Evolutionary conservation across 257 asterid species (phyloP).

Genomic region (Ehretia macrophylla): DNA sequence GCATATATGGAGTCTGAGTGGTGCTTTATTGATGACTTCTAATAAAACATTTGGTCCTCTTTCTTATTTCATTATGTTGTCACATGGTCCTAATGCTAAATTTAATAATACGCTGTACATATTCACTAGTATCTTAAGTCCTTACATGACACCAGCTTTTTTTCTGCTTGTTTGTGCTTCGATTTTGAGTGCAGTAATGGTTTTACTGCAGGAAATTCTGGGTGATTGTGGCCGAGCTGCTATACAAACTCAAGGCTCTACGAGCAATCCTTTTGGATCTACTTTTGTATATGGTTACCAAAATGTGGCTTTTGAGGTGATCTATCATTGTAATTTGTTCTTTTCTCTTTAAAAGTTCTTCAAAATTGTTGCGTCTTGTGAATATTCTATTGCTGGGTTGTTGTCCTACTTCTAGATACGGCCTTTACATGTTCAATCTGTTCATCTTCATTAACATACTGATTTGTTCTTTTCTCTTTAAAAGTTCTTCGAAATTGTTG

Average conservation of each 20-base stretch:
- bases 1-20: neutral
- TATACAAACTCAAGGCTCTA: constrained; percentile 78
- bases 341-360: neutral
- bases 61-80: neutral
- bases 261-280: constrained; percentile 77
- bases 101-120: neutral
- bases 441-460: constrained; percentile 1
- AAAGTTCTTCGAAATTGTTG: neutral
- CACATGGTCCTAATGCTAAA: neutral
- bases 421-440: neutral
- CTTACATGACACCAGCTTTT: constrained; percentile 1
- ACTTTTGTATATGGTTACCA: constrained; percentile 83
- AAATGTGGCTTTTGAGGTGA: constrained; percentile 76
- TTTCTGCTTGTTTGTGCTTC: neutral
- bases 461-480: neutral
- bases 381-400: neutral
- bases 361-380: neutral
- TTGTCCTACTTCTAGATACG: neutral
- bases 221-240: constrained; percentile 85
- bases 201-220: constrained; percentile 55
- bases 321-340: neutral
- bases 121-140: neutral
- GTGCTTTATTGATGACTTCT: neutral
- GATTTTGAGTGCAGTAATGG: neutral
- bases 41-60: neutral